A percentile compares a stretch with the other conserved stretches of the same genome.
Conservation (phyloP, 257 asterid genomes). For the Nicotiana benthamiana region DNA sequence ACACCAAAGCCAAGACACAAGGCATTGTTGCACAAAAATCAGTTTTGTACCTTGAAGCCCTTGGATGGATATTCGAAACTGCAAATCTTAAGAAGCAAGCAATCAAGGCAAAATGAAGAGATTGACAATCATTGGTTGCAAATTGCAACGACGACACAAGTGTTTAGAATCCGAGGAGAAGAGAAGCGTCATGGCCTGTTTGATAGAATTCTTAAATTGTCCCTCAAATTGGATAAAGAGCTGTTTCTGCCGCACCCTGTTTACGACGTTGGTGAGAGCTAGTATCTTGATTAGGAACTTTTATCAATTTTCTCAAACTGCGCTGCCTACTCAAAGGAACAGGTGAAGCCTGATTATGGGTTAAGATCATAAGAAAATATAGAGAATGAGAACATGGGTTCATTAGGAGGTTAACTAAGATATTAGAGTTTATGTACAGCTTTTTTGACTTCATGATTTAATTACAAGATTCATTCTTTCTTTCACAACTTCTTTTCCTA, state of each 20-base stretch:
- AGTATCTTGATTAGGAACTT: too few species aligned
- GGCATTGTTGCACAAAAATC: background rate
- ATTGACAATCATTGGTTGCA: background rate
- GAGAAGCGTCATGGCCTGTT: background rate
- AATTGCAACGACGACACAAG: background rate
- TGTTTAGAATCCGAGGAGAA: background rate
- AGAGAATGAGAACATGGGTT: background rate
- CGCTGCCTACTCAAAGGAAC: background rate
- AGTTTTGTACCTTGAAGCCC: slow-evolving; percentile 28
- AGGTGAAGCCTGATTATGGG: background rate
- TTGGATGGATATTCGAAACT: slow-evolving; percentile 4
- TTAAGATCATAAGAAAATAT: background rate
- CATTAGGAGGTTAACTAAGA: too few species aligned
- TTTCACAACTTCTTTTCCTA: too few species aligned
- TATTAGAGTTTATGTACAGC: too few species aligned
- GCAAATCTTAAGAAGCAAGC: background rate
- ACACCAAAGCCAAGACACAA: background rate
- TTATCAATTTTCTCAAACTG: background rate
- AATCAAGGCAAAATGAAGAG: background rate
- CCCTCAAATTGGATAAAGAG: background rate
- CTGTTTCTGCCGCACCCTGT: background rate
- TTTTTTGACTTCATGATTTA: too few species aligned
- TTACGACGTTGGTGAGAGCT: too few species aligned
- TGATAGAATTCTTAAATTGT: background rate
- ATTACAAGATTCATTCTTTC: too few species aligned